These are phyloP conservation scores for Botrytis tulipae DNA, from an alignment of 2,329 filamentous ascomycete species.

Conservation along the genomic window DNA sequence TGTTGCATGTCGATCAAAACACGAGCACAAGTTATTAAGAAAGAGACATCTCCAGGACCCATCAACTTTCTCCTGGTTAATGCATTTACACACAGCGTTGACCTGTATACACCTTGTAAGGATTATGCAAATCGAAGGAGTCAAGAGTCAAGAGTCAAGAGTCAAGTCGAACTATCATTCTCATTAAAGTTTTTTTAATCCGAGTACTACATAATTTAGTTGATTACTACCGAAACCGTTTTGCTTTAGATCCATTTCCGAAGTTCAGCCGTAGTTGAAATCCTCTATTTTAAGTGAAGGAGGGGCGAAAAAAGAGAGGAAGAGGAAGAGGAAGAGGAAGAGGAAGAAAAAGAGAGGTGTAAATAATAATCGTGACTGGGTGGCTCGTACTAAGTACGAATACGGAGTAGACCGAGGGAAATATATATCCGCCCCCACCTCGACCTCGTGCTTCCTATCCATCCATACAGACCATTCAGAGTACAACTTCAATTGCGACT, in stretches of 20 bases:
- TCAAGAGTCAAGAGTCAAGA: neutral
- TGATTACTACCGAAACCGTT: neutral
- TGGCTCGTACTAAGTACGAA: neutral
- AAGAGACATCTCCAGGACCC: too few species aligned
- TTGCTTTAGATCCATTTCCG: constrained; percentile 4
- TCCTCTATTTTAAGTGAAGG: neutral
- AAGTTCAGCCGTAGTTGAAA: neutral
- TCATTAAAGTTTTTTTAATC: neutral
- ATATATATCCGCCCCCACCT: neutral
- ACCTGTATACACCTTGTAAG: neutral
- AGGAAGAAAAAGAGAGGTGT: neutral
- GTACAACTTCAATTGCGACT: neutral
- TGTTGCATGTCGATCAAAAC: neutral
- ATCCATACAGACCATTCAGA: neutral
- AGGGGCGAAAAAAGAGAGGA: neutral
- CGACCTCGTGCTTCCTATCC: neutral
- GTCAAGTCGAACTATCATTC: neutral
- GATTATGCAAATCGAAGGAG: neutral
- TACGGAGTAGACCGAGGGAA: neutral
- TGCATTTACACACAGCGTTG: neutral
- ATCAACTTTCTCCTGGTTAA: neutral
- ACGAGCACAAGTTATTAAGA: too few species aligned
- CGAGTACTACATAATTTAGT: neutral
- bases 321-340: neutral
- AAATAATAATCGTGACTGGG: neutral